Base-by-base conservation (phyloP, 2,329 filamentous ascomycete genomes). In the Coniochaeta sp. region DNA sequence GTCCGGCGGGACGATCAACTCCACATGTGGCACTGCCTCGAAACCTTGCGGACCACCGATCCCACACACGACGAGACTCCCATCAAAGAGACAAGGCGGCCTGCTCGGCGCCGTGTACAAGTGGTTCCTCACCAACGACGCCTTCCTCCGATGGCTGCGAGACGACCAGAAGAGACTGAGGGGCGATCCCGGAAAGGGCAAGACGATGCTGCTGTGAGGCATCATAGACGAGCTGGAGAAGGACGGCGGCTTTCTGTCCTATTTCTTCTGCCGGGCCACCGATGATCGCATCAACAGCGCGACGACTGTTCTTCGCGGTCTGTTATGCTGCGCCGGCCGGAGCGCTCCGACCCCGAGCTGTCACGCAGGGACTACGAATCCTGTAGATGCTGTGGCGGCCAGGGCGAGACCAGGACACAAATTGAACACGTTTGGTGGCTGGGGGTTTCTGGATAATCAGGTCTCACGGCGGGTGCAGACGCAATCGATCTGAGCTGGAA, bases 131-230 rank as follows among this genome's bases (percentile, higher is more conserved):
- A 52, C 62, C 0, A 47, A 64, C 24, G 14, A 49, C 0, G 42
- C 60, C 0, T 70, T 64, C 40, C 20, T 20, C 2, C 20, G 40
- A 53, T 68, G 63, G 66, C 54, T n/a, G 2, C 30, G 58, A 3
- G 50, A 60, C 10, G 3, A 30, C 0, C 22, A 56, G 0, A 55
- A 16, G 28, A 51, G 42, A 0, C 49, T 71, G 13, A 62, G 73
- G 16, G 68, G 67, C 0, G 64, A 66, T 40, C 63, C 69, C 0
- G 69, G 70, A 1, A 72, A 69, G 28, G 70, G 70, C 3, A 73
- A 73, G 55, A 73, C 69, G 0, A 72, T 73, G 67, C 55, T 72
- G 0, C 32, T 72, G 0, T 66, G 63, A 10, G 65, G 67, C 2
- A 65, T 71, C 31, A 63, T 71, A 27, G 50, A 68, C 51, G 58